These are phyloP conservation scores for Dictyostelium brefeldianum DNA, from an alignment of 78 protist genomes.

Conservation along the genomic window DNA sequence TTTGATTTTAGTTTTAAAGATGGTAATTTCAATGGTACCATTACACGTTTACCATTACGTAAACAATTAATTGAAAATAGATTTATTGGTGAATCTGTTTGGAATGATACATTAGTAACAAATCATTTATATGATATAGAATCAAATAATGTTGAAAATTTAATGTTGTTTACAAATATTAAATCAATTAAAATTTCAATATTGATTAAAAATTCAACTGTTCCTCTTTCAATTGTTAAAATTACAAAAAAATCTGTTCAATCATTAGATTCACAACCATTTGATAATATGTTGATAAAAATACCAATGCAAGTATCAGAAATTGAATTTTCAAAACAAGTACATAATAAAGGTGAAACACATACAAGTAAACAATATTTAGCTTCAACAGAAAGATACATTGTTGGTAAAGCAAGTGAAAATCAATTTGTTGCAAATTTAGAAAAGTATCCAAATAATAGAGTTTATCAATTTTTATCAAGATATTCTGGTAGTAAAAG, in stretches of 20 bases:
- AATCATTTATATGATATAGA: neutral
- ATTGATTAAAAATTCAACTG: neutral
- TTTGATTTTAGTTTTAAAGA: neutral
- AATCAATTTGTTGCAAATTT: neutral
- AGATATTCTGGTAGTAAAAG: neutral
- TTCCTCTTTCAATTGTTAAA: neutral
- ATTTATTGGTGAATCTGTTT: neutral
- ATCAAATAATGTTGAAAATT: neutral
- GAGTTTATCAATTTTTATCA: neutral
- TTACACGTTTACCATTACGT: constrained; percentile 54
- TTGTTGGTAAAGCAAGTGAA: neutral
- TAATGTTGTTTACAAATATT: neutral
- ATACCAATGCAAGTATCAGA: neutral
- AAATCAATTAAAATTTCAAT: neutral
- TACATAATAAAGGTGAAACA: too few species aligned
- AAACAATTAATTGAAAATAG: neutral
- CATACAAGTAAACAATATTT: too few species aligned
- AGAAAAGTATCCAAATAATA: neutral
- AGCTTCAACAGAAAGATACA: neutral
- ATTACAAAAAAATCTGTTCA: neutral
- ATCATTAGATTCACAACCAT: neutral
- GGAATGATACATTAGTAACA: neutral
- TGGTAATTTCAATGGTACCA: neutral
- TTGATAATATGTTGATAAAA: neutral
- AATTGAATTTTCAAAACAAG: neutral